phyloP scores from a whole-genome alignment of 192 early-diverging fungal genomes.

The Phycomyces blakesleeanus region DNA sequence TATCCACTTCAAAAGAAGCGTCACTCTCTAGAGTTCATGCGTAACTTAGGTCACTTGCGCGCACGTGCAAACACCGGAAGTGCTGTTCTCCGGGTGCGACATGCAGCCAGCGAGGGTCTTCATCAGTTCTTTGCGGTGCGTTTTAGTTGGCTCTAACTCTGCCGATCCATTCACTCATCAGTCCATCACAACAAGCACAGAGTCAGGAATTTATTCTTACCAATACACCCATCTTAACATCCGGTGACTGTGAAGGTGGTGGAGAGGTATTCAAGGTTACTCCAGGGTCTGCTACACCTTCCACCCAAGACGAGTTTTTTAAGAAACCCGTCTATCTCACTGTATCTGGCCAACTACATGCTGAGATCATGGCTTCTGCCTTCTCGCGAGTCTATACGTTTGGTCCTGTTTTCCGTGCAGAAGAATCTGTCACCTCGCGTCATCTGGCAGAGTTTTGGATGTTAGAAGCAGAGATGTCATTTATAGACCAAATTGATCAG shows the following conservation, averaged over 20 bases:
- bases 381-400: slow-evolving; percentile 78
- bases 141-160: neutral
- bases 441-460: slow-evolving; percentile 95
- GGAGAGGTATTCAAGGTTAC: slow-evolving; percentile 78
- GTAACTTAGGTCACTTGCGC: slow-evolving; percentile 73
- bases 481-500: slow-evolving; percentile 56
- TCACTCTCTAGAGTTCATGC: slow-evolving; percentile 72
- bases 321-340: slow-evolving; percentile 70
- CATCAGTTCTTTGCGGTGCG: slow-evolving; percentile 70
- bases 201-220: slow-evolving; percentile 70
- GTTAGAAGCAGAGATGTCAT: slow-evolving; percentile 85
- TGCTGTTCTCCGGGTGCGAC: slow-evolving; percentile 70
- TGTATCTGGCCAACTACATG: slow-evolving; percentile 84
- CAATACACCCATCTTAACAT: slow-evolving; percentile 80
- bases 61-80: slow-evolving; percentile 71
- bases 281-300: slow-evolving; percentile 24
- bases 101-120: slow-evolving; percentile 59
- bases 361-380: slow-evolving; percentile 69
- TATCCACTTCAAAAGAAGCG: slow-evolving; percentile 88
- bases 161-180: no score
- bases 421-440: slow-evolving; percentile 72
- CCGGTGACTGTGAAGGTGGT: slow-evolving; percentile 87
- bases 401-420: slow-evolving; percentile 81
- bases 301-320: slow-evolving; percentile 59
- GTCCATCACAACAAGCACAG: slow-evolving; percentile 25